phyloP scores from a whole-genome alignment of 257 asterid species.

The Linderniella brevidens region DNA sequence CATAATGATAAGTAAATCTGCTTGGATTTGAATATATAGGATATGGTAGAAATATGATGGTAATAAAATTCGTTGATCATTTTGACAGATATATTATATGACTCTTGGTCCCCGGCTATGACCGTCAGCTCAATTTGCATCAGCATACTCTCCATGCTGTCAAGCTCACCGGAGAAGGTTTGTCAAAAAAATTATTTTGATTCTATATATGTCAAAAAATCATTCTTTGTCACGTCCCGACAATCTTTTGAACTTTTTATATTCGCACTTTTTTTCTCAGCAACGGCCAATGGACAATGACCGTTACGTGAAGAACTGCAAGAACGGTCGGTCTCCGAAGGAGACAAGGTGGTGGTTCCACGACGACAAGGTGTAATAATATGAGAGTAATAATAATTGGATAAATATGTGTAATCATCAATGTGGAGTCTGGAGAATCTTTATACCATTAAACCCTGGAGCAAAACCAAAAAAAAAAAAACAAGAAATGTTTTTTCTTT shows the following conservation, averaged over 20 bases:
- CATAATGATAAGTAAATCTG: too few species aligned
- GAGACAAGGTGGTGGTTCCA: slow-evolving; percentile 99
- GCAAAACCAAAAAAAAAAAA: too few species aligned
- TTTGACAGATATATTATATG: slow-evolving; percentile 70
- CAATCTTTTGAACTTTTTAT: too few species aligned
- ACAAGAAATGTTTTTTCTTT: too few species aligned
- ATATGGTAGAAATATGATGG: neutral
- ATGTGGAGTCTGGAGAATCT: too few species aligned
- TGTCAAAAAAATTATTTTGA: neutral
- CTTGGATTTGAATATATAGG: too few species aligned
- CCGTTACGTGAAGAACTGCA: slow-evolving; percentile 89
- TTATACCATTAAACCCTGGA: too few species aligned
- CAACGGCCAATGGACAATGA: slow-evolving; percentile 94
- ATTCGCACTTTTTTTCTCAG: slow-evolving; percentile 18
- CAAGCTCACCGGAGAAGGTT: slow-evolving; percentile 91
- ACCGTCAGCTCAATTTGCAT: slow-evolving; percentile 97
- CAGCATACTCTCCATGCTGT: slow-evolving; percentile 95
- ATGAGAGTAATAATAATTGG: too few species aligned
- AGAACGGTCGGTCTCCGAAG: slow-evolving; percentile 86
- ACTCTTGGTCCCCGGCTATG: slow-evolving; percentile 99
- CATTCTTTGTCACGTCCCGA: too few species aligned
- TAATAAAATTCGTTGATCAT: slow-evolving; percentile 1
- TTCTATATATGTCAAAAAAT: too few species aligned
- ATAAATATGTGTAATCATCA: too few species aligned
- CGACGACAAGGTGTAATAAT: slow-evolving; percentile 81